phyloP scores from a whole-genome alignment of 1,284 basidiomycete species.

The Paramarasmius palmivorus region DNA sequence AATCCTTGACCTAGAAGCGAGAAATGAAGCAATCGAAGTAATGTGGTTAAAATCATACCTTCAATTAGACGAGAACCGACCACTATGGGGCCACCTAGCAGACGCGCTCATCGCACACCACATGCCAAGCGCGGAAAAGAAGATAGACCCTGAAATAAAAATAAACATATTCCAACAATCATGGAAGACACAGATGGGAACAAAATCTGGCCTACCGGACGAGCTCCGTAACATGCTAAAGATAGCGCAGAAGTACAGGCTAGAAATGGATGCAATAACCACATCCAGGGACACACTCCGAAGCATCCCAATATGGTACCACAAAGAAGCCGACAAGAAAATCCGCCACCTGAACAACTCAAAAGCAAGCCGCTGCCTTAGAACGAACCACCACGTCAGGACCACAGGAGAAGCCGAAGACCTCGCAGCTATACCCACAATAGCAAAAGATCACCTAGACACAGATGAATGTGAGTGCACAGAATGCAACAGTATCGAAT shows the following conservation, averaged over 20 bases:
- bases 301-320: not conserved
- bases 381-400: not conserved
- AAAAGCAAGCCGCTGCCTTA: not conserved
- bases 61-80: not conserved
- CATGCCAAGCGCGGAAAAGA: no score
- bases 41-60: slow-evolving; percentile 11
- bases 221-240: not conserved
- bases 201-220: not conserved
- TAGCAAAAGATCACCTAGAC: slow-evolving; percentile 3
- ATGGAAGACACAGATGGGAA: no score
- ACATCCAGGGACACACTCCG: not conserved
- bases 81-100: not conserved
- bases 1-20: slow-evolving; percentile 3
- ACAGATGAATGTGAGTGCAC: slow-evolving; percentile 3
- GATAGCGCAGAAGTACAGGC: not conserved
- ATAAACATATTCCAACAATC: not conserved
- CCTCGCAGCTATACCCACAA: slow-evolving; percentile 3
- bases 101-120: not conserved
- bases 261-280: not conserved
- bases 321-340: not conserved
- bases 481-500: not conserved
- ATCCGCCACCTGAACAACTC: not conserved
- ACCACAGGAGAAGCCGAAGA: slow-evolving; percentile 14
- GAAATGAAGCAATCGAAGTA: slow-evolving; percentile 12
- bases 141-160: not conserved